Evolutionary conservation across 768 basidiomycete species (phyloP).

Genomic region (Psilocybe azurescens): DNA sequence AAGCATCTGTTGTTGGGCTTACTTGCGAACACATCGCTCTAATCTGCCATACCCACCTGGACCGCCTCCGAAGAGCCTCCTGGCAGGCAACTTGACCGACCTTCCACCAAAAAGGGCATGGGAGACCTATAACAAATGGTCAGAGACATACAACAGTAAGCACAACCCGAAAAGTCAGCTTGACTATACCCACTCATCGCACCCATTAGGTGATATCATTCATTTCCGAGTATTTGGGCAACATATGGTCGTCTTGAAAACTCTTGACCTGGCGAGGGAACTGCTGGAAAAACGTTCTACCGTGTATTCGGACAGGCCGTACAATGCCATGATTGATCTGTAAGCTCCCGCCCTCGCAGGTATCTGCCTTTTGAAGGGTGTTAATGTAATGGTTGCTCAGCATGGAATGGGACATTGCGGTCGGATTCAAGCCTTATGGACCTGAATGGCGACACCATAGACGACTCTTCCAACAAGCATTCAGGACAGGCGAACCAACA

Average conservation of each 20-base stretch:
- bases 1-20: not conserved
- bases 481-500: not conserved
- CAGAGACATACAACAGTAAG: conserved; percentile 12
- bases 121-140: conserved; percentile 15
- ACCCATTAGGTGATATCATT: conserved; percentile 29
- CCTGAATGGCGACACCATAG: conserved; percentile 12
- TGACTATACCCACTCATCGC: not conserved
- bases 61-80: conserved; percentile 2
- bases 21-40: not conserved
- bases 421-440: conserved; percentile 11
- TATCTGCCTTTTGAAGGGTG: not conserved
- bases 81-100: conserved; percentile 9
- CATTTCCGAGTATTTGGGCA: conserved; percentile 25
- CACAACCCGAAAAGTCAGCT: not conserved
- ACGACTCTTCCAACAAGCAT: conserved; percentile 9
- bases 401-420: conserved; percentile 16
- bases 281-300: conserved; percentile 30
- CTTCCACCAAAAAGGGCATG: conserved; percentile 4
- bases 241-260: conserved; percentile 29
- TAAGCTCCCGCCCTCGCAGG: conserved; percentile 12
- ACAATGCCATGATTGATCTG: conserved; percentile 26
- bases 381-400: not conserved
- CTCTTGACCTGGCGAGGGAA: conserved; percentile 23
- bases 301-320: conserved; percentile 30
- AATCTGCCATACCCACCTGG: conserved; percentile 10